Evolutionary conservation across 2,329 filamentous ascomycete species (phyloP), one percentile per base, ranked within the genome.

Genomic region (Penicillium sclerotigenum): DNA sequence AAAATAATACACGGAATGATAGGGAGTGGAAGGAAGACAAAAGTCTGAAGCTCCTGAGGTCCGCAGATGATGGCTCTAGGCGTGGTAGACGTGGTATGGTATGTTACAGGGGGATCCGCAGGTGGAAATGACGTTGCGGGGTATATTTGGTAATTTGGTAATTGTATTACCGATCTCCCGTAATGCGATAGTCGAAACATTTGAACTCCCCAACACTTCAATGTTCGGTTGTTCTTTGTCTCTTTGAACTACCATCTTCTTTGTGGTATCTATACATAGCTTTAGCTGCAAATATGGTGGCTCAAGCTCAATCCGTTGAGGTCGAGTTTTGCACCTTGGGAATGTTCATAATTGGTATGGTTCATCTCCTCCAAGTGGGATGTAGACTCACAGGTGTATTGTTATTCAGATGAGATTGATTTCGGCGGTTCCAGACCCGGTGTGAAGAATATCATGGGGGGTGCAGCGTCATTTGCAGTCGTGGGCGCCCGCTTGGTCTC

Each of bases 401-500:
- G 49, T 47, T 60, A 57, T 60, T 45, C 76, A 93, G 92, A 97
- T 79, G 90, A 97, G 58, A 97, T 97, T 66, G 89, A 97, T 66
- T 96, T 91, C 68, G 80, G 84, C 31, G 86, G 87, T 3, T 85
- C 88, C 40, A 86, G 77, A 54, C 83, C 87, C 5, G 81, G 87
- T 13, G 87, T 88, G 37, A 84, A 83, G 65, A 82, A 93, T 68
- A 83, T 97, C 20, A 80, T 94, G n/a, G 94, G 94, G 50, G 94
- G 94, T 24, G 94, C 89, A 28, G 94, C 92, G 26, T 84, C 91
- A 2, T 97, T 90, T 72, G 87, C 89, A 9, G 91, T 91, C 8
- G 79, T 97, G 7, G 94, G 94, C 20, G 94, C 94, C 18, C 89
- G 94, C 31, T 80, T 99, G 47, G 88, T 96, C 71, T 93, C 91